These are phyloP conservation scores for Hemileia vastatrix DNA, from an alignment of 1,284 basidiomycete genomes.

Conservation along the genomic window DNA sequence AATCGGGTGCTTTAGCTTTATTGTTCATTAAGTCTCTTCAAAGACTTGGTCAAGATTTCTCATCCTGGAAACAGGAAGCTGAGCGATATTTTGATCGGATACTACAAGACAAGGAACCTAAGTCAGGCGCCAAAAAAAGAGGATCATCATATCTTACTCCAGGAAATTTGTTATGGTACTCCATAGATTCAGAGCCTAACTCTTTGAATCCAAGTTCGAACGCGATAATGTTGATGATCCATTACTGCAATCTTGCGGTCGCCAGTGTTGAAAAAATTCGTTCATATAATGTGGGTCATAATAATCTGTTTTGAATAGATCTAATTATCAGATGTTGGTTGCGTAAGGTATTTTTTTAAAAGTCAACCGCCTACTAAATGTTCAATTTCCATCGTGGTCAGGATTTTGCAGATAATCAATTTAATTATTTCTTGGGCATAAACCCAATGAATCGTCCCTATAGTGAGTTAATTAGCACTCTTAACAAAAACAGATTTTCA, in stretches of 20 bases:
- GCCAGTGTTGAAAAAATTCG: slow-evolving; percentile 54
- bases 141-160: slow-evolving; percentile 23
- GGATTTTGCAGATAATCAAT: slow-evolving; percentile 62
- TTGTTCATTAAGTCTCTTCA: too few relatives aligned
- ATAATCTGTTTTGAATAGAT: too few relatives aligned
- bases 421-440: slow-evolving; percentile 71
- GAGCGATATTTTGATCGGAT: slow-evolving; percentile 70
- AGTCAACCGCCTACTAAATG: slow-evolving; percentile 1
- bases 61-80: slow-evolving; percentile 62
- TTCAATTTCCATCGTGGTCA: slow-evolving; percentile 35
- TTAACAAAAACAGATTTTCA: not conserved
- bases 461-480: slow-evolving; percentile 46
- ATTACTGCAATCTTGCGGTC: slow-evolving; percentile 66
- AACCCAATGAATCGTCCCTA: slow-evolving; percentile 82
- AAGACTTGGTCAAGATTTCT: too few relatives aligned
- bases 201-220: slow-evolving; percentile 79
- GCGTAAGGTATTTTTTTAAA: too few relatives aligned
- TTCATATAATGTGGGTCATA: slow-evolving; percentile 57
- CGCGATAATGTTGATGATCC: slow-evolving; percentile 65
- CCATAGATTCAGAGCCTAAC: slow-evolving; percentile 65
- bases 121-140: slow-evolving; percentile 54
- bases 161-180: slow-evolving; percentile 70
- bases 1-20: slow-evolving; percentile 53
- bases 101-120: slow-evolving; percentile 52
- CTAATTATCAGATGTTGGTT: too few relatives aligned